phyloP scores from a whole-genome alignment of 352 stramenopile species.

The Pythium volutum region DNA sequence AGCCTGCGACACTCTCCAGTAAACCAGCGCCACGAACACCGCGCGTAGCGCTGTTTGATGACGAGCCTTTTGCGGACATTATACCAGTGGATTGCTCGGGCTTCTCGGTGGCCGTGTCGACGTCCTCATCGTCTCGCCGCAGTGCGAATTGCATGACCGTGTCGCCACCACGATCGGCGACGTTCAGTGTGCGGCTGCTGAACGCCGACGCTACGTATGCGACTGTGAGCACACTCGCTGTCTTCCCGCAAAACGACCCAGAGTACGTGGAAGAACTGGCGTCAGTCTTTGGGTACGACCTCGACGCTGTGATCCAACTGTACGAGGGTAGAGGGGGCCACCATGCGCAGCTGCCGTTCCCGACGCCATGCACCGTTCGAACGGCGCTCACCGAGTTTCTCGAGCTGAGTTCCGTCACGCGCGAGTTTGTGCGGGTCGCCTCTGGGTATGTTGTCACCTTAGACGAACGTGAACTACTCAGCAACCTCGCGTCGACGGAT shows the following conservation, averaged over 20 bases:
- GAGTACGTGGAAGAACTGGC: conserved; percentile 72
- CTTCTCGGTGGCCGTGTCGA: not conserved
- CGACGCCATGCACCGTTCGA: conserved; percentile 87
- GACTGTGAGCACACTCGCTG: conserved; percentile 86
- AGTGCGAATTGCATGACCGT: no score
- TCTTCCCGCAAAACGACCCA: conserved; percentile 71
- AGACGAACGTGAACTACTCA: conserved; percentile 42
- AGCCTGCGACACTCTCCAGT: no score
- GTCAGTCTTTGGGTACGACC: conserved; percentile 60
- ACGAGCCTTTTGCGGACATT: conserved; percentile 18
- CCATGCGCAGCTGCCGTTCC: conserved; percentile 61
- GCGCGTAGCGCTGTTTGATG: conserved; percentile 20
- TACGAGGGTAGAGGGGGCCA: conserved; percentile 35
- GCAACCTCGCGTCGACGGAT: conserved; percentile 55
- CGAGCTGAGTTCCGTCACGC: conserved; percentile 81
- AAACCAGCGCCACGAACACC: conserved; percentile 7
- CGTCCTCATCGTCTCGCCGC: not conserved
- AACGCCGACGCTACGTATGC: conserved; percentile 27
- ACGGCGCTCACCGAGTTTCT: conserved; percentile 89
- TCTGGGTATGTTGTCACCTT: conserved; percentile 43
- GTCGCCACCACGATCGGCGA: no score
- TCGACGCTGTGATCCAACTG: conserved; percentile 81
- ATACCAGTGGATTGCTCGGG: conserved; percentile 8
- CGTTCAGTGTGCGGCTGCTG: conserved; percentile 48
- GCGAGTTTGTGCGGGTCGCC: conserved; percentile 42